Base-by-base conservation (phyloP, 345 rosid genomes). In the Garcia nutans region DNA sequence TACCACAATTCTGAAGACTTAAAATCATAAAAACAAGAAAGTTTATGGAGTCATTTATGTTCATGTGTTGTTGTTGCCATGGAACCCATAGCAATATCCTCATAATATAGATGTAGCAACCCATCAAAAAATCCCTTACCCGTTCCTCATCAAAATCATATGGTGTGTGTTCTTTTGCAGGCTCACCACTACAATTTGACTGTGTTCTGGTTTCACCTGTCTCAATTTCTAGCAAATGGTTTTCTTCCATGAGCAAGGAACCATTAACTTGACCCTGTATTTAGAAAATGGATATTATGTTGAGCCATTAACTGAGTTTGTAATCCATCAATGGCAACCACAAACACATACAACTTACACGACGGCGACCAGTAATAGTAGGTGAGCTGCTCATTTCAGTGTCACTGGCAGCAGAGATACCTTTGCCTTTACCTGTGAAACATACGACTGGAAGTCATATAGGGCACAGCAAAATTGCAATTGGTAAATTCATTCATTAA, bases 281-380 rank as follows among this genome's bases (percentile, higher is more conserved):
- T 72, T 72, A 75, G 78, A 81, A 78, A 74, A 73, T 74, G 76
- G 69, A 81, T 78, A 86, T 92, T 84, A 91, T 77, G 82, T 72
- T 89, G 87, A 89, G 85, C 83, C 79, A 70, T 74, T 11, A 75
- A 79, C 83, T 80, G 74, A 75, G 74, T 82, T 60, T 50, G 55
- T 74, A 86, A 85, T 78, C 77, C 70, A 82, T 81, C 65, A 87
- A 82, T 61, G 67, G 83, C 85, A 82, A 87, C 85, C 81, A 87
- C 84, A 92, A 93, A 93, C 97, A 96, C 98, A 92, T 96, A 96
- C 99, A 96, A 96, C 99, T 96, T 96, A 96, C 98, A 96, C 91
- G 91, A 93, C 97, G 95, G 82, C 97, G 96, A 92, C 85, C 86
- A 83, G 79, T 28, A 74, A 8, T 58, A 65, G 84, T 88, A 88